Conservation (phyloP, 139 green algal species). For the Chlamydomonas sp. region DNA sequence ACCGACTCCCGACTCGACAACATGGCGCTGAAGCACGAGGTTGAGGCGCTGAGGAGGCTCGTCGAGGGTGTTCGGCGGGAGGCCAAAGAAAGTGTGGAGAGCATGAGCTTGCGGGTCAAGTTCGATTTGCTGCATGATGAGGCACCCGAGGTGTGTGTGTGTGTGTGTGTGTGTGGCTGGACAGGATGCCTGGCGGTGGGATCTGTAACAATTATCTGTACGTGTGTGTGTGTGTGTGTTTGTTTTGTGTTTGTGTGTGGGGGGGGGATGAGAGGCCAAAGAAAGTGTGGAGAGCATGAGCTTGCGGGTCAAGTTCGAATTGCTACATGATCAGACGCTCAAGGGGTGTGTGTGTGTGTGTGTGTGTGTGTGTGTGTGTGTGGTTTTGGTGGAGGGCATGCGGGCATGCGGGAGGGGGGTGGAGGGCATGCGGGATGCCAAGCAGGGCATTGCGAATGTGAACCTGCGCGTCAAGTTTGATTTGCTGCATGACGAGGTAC, state of each 20-base stretch:
- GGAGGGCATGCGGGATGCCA: conserved; percentile 10
- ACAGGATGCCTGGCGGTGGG: not conserved
- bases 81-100: conserved; percentile 15
- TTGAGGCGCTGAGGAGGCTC: conserved; percentile 15
- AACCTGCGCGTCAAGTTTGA: conserved; percentile 23
- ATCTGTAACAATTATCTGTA: no score
- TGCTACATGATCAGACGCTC: no score
- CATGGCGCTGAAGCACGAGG: conserved; percentile 15
- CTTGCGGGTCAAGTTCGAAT: no score
- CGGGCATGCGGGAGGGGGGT: no score
- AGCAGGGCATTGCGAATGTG: conserved; percentile 22
- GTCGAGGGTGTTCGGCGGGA: not conserved
- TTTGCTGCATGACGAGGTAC: conserved; percentile 25
- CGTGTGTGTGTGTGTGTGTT: not conserved
- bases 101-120: conserved; percentile 21
- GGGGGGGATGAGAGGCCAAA: not conserved
- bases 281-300: not conserved
- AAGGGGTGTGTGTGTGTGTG: no score
- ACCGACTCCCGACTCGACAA: conserved; percentile 14
- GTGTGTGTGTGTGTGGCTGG: not conserved
- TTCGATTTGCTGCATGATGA: conserved; percentile 31
- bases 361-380: no score
- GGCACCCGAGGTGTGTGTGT: conserved; percentile 12
- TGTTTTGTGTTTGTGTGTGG: not conserved
- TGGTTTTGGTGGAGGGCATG: no score